A percentile compares a stretch with the other conserved stretches of the same genome.
These are phyloP conservation scores for Akanthomyces muscarius DNA, from an alignment of 2,329 filamentous ascomycete species.

Conservation along the genomic window DNA sequence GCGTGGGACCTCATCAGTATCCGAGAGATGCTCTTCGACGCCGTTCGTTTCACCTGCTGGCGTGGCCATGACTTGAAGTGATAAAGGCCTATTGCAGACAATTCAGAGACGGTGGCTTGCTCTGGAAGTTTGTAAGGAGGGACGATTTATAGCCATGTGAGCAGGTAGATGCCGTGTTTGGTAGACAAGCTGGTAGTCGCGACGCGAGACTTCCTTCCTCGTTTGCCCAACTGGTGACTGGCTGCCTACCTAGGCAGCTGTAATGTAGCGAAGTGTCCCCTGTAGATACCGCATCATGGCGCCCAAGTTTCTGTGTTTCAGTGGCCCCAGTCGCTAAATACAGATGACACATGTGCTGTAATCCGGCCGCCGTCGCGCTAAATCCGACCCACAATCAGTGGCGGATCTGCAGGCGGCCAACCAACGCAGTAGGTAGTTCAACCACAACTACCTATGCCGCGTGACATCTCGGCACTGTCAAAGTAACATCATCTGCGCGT, in stretches of 20 bases:
- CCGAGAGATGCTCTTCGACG: background rate
- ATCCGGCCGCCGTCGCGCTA: background rate
- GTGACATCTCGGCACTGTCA: conserved; percentile 10
- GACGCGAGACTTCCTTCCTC: background rate
- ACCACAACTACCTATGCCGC: background rate
- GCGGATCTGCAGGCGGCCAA: background rate
- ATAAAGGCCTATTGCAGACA: background rate
- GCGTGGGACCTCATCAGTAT: background rate
- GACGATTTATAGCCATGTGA: background rate
- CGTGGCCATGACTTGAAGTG: background rate
- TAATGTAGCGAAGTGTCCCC: background rate
- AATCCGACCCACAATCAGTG: background rate
- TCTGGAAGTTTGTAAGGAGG: background rate
- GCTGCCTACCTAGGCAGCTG: no score
- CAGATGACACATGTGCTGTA: background rate
- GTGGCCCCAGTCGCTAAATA: background rate
- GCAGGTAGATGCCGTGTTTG: background rate
- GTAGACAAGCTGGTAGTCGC: background rate
- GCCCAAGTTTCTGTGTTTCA: background rate
- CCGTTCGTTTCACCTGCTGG: conserved; percentile 8
- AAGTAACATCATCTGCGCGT: conserved; percentile 13
- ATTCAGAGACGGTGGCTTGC: background rate
- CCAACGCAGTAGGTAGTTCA: background rate
- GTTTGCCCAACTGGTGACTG: background rate
- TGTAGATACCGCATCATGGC: background rate